Base-by-base conservation (phyloP, 2,329 filamentous ascomycete genomes). In the Neoscytalidium dimidiatum region DNA sequence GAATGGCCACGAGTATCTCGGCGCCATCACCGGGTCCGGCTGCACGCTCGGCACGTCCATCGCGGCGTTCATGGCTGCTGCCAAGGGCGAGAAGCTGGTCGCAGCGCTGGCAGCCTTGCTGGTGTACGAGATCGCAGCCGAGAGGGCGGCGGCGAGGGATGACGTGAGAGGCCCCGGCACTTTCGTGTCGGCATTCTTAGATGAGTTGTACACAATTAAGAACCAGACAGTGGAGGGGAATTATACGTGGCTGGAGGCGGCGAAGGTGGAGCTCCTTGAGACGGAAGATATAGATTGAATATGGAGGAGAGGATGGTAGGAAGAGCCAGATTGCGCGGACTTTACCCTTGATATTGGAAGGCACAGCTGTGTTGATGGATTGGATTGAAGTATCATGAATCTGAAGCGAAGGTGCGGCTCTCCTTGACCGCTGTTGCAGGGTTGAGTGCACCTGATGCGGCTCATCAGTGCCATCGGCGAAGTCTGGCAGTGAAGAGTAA, bases 31-130 rank as follows among this genome's bases (percentile, higher is more conserved):
- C 0, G 92, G 92, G 2, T 80, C 77, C 43, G 94, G 94, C 0
- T 98, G 94, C 76, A 90, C 91, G 4, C 83, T 97, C 6, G 94
- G 94, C 1, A 95, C 93, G 0, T 87, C 89, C 0, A 83, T 97
- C 56, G 92, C 91, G 21, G 89, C 91, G 60, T 90, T 90, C 74
- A 75, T 94, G 49, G 90, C 92, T 0, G 86, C 88, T 6, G 81
- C 85, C 62, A 79, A 80, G 1, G 79, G 81, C 1, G 89, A 94
- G 72, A 88, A 86, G 72, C 80, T 97, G n/a, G 77, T 87, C 1
- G 92, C 92, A 4, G 86, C 88, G 0, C 74, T 96, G 1, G 88
- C 92, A 0, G 94, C 84, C 0, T 78, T 96, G 19, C 75, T 95
- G 68, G 85, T 92, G 74, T 97, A 90, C 74, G 93, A 95, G 75